These are phyloP conservation scores for Colletotrichum acutatum DNA, from an alignment of 2,329 filamentous ascomycete species.

Conservation along the genomic window DNA sequence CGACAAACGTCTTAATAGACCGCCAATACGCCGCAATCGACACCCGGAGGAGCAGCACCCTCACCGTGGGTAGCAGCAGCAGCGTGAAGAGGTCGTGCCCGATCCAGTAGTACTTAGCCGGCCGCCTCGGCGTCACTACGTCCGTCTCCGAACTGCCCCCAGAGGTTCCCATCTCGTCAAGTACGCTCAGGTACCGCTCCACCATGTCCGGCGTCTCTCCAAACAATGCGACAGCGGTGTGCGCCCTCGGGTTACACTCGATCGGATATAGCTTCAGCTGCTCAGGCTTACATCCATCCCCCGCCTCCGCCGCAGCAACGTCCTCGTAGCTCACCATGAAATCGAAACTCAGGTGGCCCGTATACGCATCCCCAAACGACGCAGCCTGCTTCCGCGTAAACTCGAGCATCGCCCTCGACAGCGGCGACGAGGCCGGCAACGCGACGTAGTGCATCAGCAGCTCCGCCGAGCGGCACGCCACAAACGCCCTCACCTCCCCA, in stretches of 20 bases:
- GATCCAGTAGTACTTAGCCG: slow-evolving; percentile 68
- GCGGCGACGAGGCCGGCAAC: slow-evolving; percentile 62
- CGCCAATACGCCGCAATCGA: slow-evolving; percentile 17
- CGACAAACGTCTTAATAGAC: slow-evolving; percentile 43
- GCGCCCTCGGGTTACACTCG: slow-evolving; percentile 76
- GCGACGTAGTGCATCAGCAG: slow-evolving; percentile 75
- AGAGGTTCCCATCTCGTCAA: slow-evolving; percentile 44
- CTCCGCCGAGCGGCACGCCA: slow-evolving; percentile 71
- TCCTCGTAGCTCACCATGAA: slow-evolving; percentile 68
- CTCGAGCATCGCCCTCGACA: slow-evolving; percentile 69
- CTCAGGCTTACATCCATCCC: slow-evolving; percentile 37
- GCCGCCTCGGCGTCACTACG: slow-evolving; percentile 36
- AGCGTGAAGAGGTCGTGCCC: slow-evolving; percentile 71
- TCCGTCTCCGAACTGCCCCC: not conserved
- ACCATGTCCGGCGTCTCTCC: slow-evolving; percentile 56
- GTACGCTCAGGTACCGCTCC: slow-evolving; percentile 62
- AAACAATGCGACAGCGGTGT: slow-evolving; percentile 75
- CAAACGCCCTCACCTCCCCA: slow-evolving; percentile 73
- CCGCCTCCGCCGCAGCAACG: slow-evolving; percentile 46
- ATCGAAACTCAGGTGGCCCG: slow-evolving; percentile 79
- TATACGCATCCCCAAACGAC: slow-evolving; percentile 62
- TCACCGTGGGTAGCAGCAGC: slow-evolving; percentile 59
- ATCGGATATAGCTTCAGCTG: slow-evolving; percentile 68
- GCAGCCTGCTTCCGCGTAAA: slow-evolving; percentile 71
- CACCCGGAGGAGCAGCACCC: slow-evolving; percentile 48